Base-by-base conservation (phyloP, 164 flowering plant genomes). In the Cinnamomum micranthum region DNA sequence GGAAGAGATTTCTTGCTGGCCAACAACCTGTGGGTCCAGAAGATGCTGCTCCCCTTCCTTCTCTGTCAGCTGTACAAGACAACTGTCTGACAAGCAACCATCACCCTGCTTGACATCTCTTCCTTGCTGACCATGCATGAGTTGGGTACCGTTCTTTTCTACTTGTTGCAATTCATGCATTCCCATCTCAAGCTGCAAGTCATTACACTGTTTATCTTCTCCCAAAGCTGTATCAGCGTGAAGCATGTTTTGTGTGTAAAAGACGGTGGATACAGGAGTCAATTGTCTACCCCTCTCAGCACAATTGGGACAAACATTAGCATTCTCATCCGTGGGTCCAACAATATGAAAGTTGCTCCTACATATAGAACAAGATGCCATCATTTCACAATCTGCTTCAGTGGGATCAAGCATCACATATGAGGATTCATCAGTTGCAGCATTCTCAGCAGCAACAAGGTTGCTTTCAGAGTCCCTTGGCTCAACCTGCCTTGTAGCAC, bases 231-330 rank as follows among this genome's bases (percentile, higher is more conserved):
- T 74, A 12, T 63, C 33, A 74, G 81, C 67, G n/a, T 69, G 59
- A 51, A 76, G 41, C 74, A 73, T 68, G 63, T 67, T 76, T 41
- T 78, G 81, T 70, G 72, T 58, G 52, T 66, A 67, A 51, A 69
- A 27, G 51, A n/a, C 24, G 20, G 71, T 50, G 50, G 58, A 14
- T 71, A 52, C 81, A 10, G 79, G 72, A 70, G 71, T 71, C 27
- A 74, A 69, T 50, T 74, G 50, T 71, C 72, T 72, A 60, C 73
- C 83, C 73, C 81, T 77, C 80, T 73, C 80, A 22, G 75, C 70
- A 84, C 98, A 93, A 59, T 87, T 86, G 68, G 74, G 78, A 83
- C 97, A 95, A 72, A 91, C 76, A 71, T 65, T 78, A 50, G 60
- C 67, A 19, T 87, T 85, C 4, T 66, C 82, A 75, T 86, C 87